Evolutionary conservation across 495 filamentous ascomycete species (phyloP), one percentile per base, ranked within the genome.

Genomic region (Bacidia gigantensis): DNA sequence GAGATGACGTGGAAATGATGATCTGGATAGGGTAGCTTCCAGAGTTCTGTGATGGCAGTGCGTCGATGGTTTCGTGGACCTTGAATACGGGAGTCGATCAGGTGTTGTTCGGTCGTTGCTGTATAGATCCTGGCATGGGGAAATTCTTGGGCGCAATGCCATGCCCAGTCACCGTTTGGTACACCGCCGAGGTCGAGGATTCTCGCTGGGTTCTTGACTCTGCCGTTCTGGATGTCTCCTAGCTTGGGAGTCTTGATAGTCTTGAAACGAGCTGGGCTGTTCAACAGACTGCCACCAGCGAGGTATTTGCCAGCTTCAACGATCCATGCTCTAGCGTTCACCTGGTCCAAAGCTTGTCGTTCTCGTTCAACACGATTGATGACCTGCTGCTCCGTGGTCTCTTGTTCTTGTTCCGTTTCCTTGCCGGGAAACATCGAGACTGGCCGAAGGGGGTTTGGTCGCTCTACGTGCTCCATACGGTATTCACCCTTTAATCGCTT

Each of bases 1-100:
- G 86, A 94, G 62, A 98, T 80, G 39, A 95, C 79, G 60, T 95
- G 89, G 61, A 98, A 98, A 66, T 93, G 82, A 58, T 83, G 80
- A 58, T 87, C 79, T 12, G 78, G 79, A 70, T 96, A 98, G 11
- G 92, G 92, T 0, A 98, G 77, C 52, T 78, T 76, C 72, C 81
- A 87, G 3, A 93, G 72, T 10, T 79, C 74, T 11, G 80, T 67
- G 3, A 95, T 84, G 24, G 79, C 77, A 17, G 93, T 75, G 51
- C 82, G 81, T 40, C 82, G 82, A 69, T 97, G 90, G 64, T 98
- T 98, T 26, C 76, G 67, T 0, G 93, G 92, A 12, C 90, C 89
- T 38, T 81, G 73, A 52, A 89, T 81, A 52, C 78, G 80, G 50
- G 70, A 73, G 64, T 84, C 82, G 61, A 80, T 78, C 38, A 76